These are phyloP conservation scores for Aspergillus niger DNA, from an alignment of 2,329 filamentous ascomycete genomes.

Conservation along the genomic window DNA sequence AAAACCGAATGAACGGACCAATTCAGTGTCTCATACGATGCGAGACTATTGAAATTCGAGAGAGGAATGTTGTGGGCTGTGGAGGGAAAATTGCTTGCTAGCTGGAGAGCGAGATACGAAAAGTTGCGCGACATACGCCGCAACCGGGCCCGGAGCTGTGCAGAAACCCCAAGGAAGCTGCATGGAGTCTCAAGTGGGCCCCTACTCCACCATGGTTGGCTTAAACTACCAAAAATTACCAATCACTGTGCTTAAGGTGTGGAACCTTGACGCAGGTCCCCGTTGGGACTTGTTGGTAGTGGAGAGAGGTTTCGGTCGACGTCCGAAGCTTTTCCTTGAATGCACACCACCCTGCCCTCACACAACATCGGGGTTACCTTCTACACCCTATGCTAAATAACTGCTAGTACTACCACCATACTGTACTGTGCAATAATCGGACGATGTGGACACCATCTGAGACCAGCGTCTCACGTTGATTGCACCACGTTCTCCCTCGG, in stretches of 20 bases:
- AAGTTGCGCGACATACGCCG: no score
- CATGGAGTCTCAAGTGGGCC: no score
- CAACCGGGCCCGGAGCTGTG: no score
- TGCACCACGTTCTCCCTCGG: not conserved
- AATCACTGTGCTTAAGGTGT: no score
- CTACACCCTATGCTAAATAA: no score
- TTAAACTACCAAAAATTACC: no score
- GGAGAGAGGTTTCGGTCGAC: not conserved
- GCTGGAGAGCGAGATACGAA: not conserved
- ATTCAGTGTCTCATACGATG: not conserved
- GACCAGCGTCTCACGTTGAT: no score
- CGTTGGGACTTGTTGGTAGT: not conserved
- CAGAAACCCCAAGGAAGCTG: no score
- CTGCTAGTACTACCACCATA: no score
- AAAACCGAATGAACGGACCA: not conserved
- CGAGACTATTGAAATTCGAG: not conserved
- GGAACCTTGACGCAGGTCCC: not conserved
- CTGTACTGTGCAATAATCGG: no score
- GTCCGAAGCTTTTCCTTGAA: not conserved
- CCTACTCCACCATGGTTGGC: no score
- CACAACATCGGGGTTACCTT: not conserved
- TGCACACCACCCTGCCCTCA: not conserved
- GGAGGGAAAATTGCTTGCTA: not conserved
- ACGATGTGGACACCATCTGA: not conserved
- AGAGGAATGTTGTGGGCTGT: not conserved